Base-by-base conservation (phyloP, 257 asterid genomes). In the Forsythia suspensa region DNA sequence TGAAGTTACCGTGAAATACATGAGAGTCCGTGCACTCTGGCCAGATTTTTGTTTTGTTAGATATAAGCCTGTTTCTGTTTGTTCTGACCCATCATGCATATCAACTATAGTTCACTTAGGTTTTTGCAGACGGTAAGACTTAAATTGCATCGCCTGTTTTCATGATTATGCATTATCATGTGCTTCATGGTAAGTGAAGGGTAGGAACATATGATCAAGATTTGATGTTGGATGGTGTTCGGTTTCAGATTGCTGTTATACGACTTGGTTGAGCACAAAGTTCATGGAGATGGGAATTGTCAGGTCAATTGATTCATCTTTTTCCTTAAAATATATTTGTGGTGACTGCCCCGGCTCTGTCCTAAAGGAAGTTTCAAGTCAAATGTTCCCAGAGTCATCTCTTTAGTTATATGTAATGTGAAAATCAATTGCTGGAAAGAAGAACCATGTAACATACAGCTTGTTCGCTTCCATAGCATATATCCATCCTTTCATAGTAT, bases 211-310 rank as follows among this genome's bases (percentile, higher is more conserved):
- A 66, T 74, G 82, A 72, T 37, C 48, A 73, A 74, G 73, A 77
- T 76, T 85, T 84, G 74, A 61, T 77, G 57, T 71, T 81, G 80
- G 48, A 34, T 67, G 66, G 6, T 70, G 57, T 77, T 85, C 72
- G 76, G 52, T 81, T 88, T 83, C 95, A 96, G 99, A 83, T 94
- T 96, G 90, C 85, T 89, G 91, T 80, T 88, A 61, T 89, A 89
- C 82, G 94, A 89, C 84, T 87, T 96, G 94, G 86, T 89, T 81
- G 99, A 94, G 89, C 92, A 90, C 93, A 91, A 91, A 86, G 92
- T 91, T 80, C 90, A 89, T 82, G 99, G 99, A 86, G 99, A 94
- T 86, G 99, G 99, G 13, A 96, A 96, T 85, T 96, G 99, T 73
- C 99, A 96, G 99, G 99, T 92, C 80, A 77, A 85, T 74, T 41